Evolutionary conservation across 495 filamentous ascomycete species (phyloP).

Genomic region (Aspergillus leporis): DNA sequence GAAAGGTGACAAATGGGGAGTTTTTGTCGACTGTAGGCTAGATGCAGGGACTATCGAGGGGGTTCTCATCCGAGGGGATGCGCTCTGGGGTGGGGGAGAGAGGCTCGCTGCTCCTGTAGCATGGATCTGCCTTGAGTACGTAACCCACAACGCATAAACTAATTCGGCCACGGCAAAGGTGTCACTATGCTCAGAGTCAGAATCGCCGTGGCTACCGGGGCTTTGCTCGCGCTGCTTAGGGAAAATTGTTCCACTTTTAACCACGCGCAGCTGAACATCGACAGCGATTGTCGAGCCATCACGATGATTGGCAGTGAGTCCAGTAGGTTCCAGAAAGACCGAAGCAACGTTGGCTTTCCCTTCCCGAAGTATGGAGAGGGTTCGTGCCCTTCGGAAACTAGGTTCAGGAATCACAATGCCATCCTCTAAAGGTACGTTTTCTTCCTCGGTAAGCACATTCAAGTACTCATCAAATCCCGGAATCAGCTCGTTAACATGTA

Average conservation of each 20-base stretch:
- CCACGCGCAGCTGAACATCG: constrained; percentile 93
- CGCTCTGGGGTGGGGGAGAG: constrained; percentile 38
- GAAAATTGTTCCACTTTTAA: constrained; percentile 72
- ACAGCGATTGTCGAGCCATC: constrained; percentile 90
- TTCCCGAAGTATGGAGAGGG: constrained; percentile 77
- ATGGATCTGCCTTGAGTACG: constrained; percentile 91
- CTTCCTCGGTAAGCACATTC: constrained; percentile 78
- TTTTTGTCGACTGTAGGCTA: constrained; percentile 7
- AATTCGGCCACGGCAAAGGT: constrained; percentile 64
- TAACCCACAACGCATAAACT: constrained; percentile 95
- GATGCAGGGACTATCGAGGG: constrained; percentile 21
- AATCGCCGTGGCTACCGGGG: constrained; percentile 28
- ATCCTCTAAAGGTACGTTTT: constrained; percentile 77
- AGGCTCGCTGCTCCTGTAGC: constrained; percentile 60
- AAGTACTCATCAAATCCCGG: constrained; percentile 85
- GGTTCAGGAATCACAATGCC: constrained; percentile 98
- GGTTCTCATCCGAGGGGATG: constrained; percentile 20
- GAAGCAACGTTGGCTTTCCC: constrained; percentile 70
- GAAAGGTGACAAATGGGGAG: constrained; percentile 12
- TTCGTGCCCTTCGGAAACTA: constrained; percentile 86
- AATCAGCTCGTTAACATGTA: constrained; percentile 75
- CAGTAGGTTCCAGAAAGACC: constrained; percentile 76
- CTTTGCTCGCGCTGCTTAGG: constrained; percentile 44
- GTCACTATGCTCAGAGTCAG: constrained; percentile 41
- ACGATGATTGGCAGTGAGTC: constrained; percentile 80